Evolutionary conservation across 352 stramenopile species (phyloP).

Genomic region (Phytophthora gonapodyides): DNA sequence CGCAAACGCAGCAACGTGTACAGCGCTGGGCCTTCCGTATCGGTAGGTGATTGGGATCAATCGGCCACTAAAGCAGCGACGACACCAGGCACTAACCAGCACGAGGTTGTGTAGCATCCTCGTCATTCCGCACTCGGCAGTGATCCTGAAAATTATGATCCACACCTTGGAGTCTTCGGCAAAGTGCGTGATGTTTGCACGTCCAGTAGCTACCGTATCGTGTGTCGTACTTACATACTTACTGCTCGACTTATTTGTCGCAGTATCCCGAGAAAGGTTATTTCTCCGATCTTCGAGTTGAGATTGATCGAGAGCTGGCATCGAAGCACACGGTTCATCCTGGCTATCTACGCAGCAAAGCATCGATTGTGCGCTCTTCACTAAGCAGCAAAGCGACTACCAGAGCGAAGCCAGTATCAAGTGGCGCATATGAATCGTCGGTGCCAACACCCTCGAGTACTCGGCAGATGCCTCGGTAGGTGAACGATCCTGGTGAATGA

Average conservation of each 20-base stretch:
- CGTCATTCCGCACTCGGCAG: conserved; percentile 6
- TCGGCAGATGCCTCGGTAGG: conserved; percentile 33
- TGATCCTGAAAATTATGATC: conserved; percentile 16
- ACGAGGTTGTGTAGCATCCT: conserved; percentile 10
- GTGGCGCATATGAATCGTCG: conserved; percentile 5
- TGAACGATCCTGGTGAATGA: neutral
- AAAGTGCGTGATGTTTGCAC: conserved; percentile 15
- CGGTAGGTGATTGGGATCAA: conserved; percentile 11
- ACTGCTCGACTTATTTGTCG: neutral
- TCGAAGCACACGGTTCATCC: conserved; percentile 14
- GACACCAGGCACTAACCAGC: neutral
- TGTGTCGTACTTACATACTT: neutral
- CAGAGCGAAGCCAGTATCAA: conserved; percentile 5
- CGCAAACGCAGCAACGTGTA: conserved; percentile 31
- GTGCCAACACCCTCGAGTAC: conserved; percentile 28
- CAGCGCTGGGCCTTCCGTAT: conserved; percentile 16
- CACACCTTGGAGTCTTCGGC: conserved; percentile 21
- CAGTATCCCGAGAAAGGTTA: conserved; percentile 25
- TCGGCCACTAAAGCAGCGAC: neutral
- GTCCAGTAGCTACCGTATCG: neutral
- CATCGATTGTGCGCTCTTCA: conserved; percentile 25
- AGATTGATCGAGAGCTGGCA: conserved; percentile 29
- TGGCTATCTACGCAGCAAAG: conserved; percentile 26
- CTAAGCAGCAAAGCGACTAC: conserved; percentile 11
- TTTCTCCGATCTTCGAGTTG: conserved; percentile 32